phyloP scores from a whole-genome alignment of 2,329 filamentous ascomycete genomes.

The Neopestalotiopsis sp. region DNA sequence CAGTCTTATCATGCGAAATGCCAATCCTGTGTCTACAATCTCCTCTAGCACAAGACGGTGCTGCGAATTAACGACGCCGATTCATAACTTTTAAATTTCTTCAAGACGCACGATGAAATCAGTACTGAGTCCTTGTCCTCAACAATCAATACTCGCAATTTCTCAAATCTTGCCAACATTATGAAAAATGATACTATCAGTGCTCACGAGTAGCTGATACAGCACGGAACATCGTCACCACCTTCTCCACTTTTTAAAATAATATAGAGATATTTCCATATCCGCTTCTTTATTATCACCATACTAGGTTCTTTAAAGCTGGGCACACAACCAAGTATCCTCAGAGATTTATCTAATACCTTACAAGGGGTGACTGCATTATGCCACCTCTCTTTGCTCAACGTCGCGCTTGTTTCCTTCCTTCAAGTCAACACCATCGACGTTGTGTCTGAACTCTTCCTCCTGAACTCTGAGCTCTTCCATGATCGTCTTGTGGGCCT shows the following conservation, averaged over 20 bases:
- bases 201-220: too few species aligned
- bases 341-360: background rate
- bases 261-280: too few species aligned
- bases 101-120: too few species aligned
- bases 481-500: conserved; percentile 51
- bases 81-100: too few species aligned
- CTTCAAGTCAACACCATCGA: conserved; percentile 26
- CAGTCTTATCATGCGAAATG: too few species aligned
- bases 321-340: background rate
- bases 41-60: too few species aligned
- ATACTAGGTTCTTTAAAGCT: background rate
- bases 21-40: too few species aligned
- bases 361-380: background rate
- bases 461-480: conserved; percentile 45
- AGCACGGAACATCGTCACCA: too few species aligned
- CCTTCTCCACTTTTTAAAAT: too few species aligned
- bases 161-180: background rate
- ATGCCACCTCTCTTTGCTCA: conserved; percentile 20
- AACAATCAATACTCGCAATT: background rate
- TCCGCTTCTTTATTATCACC: background rate
- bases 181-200: too few species aligned
- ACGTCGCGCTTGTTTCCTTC: conserved; percentile 21
- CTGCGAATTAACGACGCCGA: too few species aligned
- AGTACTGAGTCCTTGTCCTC: too few species aligned
- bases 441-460: conserved; percentile 38